Evolutionary conservation across 2,329 filamentous ascomycete species (phyloP).

Genomic region (Myriosclerotinia curreyana): DNA sequence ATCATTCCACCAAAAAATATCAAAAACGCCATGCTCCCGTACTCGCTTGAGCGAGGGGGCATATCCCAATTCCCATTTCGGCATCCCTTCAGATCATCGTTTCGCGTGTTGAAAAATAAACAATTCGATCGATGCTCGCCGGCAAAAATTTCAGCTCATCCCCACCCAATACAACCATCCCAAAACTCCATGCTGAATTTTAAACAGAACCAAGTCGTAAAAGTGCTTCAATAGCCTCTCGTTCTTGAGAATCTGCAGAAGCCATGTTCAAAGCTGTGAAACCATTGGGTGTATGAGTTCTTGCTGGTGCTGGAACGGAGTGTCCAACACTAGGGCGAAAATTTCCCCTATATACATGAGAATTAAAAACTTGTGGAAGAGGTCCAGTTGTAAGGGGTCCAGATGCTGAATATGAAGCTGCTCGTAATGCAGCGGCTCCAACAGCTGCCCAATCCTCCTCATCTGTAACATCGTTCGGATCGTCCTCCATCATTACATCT

Average conservation of each 20-base stretch:
- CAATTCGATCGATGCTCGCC: constrained; percentile 38
- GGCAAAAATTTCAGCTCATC: constrained; percentile 36
- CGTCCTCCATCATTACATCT: constrained; percentile 67
- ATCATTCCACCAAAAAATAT: constrained; percentile 24
- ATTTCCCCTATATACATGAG: constrained; percentile 48
- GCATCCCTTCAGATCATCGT: constrained; percentile 31
- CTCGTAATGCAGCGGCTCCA: constrained; percentile 78
- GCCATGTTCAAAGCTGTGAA: constrained; percentile 43
- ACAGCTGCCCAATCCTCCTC: constrained; percentile 95
- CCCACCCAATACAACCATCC: constrained; percentile 33
- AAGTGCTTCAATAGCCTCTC: constrained; percentile 77
- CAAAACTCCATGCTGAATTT: constrained; percentile 35
- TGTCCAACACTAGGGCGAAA: constrained; percentile 29
- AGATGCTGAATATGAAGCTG: constrained; percentile 58
- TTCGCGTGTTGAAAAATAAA: constrained; percentile 33
- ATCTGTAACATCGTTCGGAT: constrained; percentile 84
- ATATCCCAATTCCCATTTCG: constrained; percentile 27
- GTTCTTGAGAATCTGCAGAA: constrained; percentile 67
- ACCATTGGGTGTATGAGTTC: constrained; percentile 48
- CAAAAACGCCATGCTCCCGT: constrained; percentile 33
- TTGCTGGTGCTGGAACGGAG: constrained; percentile 37
- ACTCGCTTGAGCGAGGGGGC: constrained; percentile 26
- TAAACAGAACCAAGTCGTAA: constrained; percentile 78
- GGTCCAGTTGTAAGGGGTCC: constrained; percentile 49
- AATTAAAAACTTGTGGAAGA: constrained; percentile 38